Evolutionary conservation across 2,329 filamentous ascomycete genomes (phyloP), one percentile per base, ranked within the genome.

Genomic region (Sporothrix mexicana): DNA sequence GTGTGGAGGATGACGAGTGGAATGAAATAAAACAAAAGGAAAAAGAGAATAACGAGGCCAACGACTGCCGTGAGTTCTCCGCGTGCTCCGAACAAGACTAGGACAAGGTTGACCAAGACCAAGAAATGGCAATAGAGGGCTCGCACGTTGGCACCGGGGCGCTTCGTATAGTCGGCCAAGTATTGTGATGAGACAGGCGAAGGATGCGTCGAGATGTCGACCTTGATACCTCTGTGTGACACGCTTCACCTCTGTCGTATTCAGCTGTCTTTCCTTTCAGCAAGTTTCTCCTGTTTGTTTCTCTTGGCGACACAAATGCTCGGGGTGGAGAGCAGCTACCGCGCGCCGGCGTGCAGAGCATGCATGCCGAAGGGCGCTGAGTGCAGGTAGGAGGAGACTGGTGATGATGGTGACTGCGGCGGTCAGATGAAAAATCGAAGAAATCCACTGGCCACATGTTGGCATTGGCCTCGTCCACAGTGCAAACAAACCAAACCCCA

Each of bases 11-110:
- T 17, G n/a, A 12, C 59, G 43, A 62, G 7, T 5, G 13, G 23
- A 23, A 45, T 10, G 12, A 9, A 43, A 62, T 6, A 45, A 45
- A 8, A n/a, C 2, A 43, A 62, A 62, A 43, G 30, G 20, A 62
- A 10, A 45, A 2, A 3, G 59, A 36, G 5, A 36, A 30, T 3
- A 17, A 45, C 59, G n/a, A 45, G 43, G 20, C 1, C n/a, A 45
- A 59, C 25, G 55, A 59, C 25, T 59, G 55, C 55, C 55, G 55
- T 59, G 55, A 25, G 13, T 36, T 62, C 36, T 62, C 59, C 59
- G 59, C 59, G 59, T 20, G 8, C 36, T 62, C 59, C 59, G 59
- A 62, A 2, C 30, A 7, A 36, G 30, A 36, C 30, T 36, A 36
- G 30, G 30, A 36, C 30, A 36, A 62, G 17, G 15, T n/a, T 45